phyloP scores from a whole-genome alignment of 352 stramenopile genomes.

The Phytophthora citrophthora region DNA sequence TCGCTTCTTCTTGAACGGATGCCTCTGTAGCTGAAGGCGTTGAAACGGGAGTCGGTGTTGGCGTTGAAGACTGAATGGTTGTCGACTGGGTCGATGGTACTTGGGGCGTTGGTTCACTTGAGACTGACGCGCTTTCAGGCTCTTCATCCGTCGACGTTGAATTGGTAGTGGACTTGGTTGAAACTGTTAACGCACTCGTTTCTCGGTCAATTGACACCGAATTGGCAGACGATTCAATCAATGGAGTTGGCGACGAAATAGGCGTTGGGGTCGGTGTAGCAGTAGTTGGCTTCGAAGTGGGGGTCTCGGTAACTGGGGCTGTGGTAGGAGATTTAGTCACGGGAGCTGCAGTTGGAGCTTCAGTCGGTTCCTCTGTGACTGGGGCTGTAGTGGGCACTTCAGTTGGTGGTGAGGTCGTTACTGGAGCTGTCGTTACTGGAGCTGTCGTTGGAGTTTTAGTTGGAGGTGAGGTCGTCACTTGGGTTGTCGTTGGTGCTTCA shows the following conservation, averaged over 20 bases:
- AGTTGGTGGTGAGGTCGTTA: not conserved
- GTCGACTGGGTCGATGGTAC: constrained; percentile 2
- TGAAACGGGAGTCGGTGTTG: constrained; percentile 8
- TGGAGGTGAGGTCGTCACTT: not conserved
- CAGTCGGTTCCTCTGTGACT: not conserved
- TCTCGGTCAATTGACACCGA: constrained; percentile 4
- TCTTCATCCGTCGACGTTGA: constrained; percentile 1
- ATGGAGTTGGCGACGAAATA: not conserved
- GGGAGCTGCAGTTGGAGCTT: not conserved
- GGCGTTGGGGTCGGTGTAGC: not conserved
- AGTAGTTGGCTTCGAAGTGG: not conserved
- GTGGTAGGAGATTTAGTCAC: not conserved
- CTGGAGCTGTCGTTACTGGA: not conserved
- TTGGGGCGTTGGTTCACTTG: constrained; percentile 8
- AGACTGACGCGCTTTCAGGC: not conserved
- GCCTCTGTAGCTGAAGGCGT: constrained; percentile 12
- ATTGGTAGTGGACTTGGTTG: not conserved
- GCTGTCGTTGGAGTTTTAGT: not conserved
- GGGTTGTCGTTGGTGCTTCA: constrained; percentile 1
- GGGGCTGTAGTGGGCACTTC: not conserved
- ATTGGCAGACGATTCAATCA: not conserved
- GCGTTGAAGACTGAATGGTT: constrained; percentile 2
- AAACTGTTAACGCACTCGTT: not conserved
- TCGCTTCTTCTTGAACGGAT: constrained; percentile 30
- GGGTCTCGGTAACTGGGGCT: not conserved